Percentiles rank a stretch among this genome's conserved stretches.
These are phyloP conservation scores for Terfezia claveryi DNA, from an alignment of 495 filamentous ascomycete species.

Conservation along the genomic window DNA sequence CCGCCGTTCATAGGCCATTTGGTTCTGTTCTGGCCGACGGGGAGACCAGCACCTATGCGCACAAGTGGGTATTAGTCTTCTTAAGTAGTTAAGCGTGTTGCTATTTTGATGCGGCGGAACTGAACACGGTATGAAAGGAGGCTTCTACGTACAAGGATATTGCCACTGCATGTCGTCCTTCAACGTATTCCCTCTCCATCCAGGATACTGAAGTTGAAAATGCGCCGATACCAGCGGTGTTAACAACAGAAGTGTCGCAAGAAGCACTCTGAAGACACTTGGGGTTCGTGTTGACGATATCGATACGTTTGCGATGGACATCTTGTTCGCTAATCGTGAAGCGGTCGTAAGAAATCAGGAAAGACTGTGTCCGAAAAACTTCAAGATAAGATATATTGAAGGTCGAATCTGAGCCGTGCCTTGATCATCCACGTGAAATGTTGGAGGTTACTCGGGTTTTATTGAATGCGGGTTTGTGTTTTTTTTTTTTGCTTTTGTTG, in stretches of 20 bases:
- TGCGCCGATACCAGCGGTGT: constrained; percentile 42
- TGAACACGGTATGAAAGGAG: background rate
- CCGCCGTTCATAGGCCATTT: constrained; percentile 79
- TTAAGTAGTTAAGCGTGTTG: background rate
- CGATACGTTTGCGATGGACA: no score
- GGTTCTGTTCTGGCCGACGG: constrained; percentile 58
- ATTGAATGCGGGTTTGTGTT: no score
- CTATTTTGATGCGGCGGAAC: no score
- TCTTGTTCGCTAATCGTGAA: no score
- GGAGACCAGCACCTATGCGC: constrained; percentile 59
- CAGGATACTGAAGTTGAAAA: constrained; percentile 77
- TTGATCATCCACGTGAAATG: no score
- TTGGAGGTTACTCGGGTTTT: no score
- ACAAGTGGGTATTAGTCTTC: background rate
- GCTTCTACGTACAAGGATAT: constrained; percentile 65
- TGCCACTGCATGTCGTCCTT: constrained; percentile 91
- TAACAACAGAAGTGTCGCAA: constrained; percentile 28
- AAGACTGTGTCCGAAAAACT: no score
- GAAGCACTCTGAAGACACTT: constrained; percentile 23
- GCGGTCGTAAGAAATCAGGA: no score
- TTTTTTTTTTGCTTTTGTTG: no score
- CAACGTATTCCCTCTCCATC: constrained; percentile 86
- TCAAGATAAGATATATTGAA: no score
- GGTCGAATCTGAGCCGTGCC: no score
- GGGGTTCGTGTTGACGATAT: constrained; percentile 24